Conservation (phyloP, 768 basidiomycete species). For the Gelatoporia subvermispora region DNA sequence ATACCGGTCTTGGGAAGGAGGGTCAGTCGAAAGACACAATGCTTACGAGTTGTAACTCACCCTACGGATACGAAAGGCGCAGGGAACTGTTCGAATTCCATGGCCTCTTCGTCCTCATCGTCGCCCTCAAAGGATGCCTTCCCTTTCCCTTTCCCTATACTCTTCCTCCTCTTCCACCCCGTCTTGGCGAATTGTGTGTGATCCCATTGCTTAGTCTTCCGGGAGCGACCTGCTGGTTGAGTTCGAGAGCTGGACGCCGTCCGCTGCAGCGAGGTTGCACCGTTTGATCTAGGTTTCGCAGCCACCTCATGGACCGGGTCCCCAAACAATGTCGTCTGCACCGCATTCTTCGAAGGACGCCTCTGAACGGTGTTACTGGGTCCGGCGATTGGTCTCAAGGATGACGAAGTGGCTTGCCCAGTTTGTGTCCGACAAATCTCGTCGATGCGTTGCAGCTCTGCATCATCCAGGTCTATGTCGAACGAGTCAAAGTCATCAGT, state of each 20-base stretch:
- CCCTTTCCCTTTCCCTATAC: constrained; percentile 44
- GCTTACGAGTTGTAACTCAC: constrained; percentile 10
- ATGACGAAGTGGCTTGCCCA: constrained; percentile 33
- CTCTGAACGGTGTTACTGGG: constrained; percentile 17
- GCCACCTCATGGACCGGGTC: constrained; percentile 37
- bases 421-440: constrained; percentile 40
- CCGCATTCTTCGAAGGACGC: constrained; percentile 29
- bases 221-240: constrained; percentile 15
- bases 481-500: constrained; percentile 29
- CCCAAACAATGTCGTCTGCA: constrained; percentile 69
- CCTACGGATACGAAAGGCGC: constrained; percentile 46
- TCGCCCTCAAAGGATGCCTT: constrained; percentile 35
- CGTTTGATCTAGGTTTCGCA: constrained; percentile 20
- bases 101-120: constrained; percentile 51
- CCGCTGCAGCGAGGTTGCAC: constrained; percentile 32
- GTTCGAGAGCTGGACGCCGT: constrained; percentile 34
- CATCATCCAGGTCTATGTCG: constrained; percentile 45
- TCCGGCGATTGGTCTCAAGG: constrained; percentile 33
- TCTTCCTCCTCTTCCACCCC: constrained; percentile 56
- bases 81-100: constrained; percentile 83
- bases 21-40: neutral
- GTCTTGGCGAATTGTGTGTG: constrained; percentile 83
- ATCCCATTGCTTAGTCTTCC: constrained; percentile 85
- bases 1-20: neutral
- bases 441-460: constrained; percentile 51